phyloP scores from a whole-genome alignment of 768 basidiomycete genomes.

The Russula sp. region DNA sequence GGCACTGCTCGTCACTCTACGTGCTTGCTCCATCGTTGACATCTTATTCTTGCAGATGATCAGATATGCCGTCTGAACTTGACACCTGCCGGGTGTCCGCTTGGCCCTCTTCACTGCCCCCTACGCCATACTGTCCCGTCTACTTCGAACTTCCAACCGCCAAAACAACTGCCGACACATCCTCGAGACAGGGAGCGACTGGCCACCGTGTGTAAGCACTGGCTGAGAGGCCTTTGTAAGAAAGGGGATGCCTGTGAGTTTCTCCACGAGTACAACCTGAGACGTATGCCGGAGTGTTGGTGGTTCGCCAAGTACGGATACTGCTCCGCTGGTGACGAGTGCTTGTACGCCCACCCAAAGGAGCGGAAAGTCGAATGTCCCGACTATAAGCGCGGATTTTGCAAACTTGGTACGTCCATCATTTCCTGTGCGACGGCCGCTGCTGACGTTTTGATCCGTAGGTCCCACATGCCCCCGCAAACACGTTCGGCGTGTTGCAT shows the following conservation, averaged over 20 bases:
- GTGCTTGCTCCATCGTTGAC: not conserved
- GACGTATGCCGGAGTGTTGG: conserved; percentile 99
- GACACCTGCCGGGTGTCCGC: conserved; percentile 79
- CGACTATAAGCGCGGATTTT: conserved; percentile 94
- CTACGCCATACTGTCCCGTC: conserved; percentile 89
- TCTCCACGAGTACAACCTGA: conserved; percentile 95
- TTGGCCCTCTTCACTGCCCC: conserved; percentile 89
- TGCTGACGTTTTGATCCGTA: conserved; percentile 29
- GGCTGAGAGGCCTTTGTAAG: conserved; percentile 96
- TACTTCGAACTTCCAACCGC: conserved; percentile 82
- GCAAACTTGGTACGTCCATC: conserved; percentile 68
- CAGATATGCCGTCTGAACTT: conserved; percentile 89
- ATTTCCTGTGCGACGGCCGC: conserved; percentile 10
- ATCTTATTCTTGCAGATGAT: conserved; percentile 51
- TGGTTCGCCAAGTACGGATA: conserved; percentile 98
- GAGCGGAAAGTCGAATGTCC: conserved; percentile 90
- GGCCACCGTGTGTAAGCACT: conserved; percentile 97
- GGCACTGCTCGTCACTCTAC: conserved; percentile 40
- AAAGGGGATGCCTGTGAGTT: conserved; percentile 98
- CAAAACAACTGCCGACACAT: conserved; percentile 74
- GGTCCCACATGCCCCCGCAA: conserved; percentile 87
- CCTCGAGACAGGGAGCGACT: conserved; percentile 78
- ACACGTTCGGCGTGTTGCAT: conserved; percentile 87
- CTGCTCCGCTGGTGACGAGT: conserved; percentile 95
- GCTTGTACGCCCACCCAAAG: conserved; percentile 92